A percentile compares a stretch with the other conserved stretches of the same genome.
phyloP scores from a whole-genome alignment of 176 grass and related monocot genomes.

The Phragmites australis region DNA sequence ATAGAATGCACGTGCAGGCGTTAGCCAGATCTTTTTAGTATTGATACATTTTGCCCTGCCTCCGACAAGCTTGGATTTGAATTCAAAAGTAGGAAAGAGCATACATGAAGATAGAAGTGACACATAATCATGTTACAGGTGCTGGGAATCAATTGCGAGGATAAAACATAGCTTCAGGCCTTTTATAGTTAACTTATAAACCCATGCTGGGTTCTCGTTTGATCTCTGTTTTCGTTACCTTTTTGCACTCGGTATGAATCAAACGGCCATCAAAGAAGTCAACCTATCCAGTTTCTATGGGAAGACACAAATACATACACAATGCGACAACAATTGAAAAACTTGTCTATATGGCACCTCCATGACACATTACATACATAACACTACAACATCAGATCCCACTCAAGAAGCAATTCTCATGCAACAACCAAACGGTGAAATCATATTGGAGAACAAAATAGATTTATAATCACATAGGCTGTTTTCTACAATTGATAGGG shows the following conservation, averaged over 20 bases:
- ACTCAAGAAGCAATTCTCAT: conserved; percentile 28
- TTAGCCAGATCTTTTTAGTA: too few species aligned
- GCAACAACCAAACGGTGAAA: conserved; percentile 17
- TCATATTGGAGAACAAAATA: conserved; percentile 21
- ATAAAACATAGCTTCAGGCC: conserved; percentile 6
- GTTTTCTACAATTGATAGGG: conserved; percentile 29
- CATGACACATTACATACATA: conserved; percentile 36
- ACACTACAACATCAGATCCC: not conserved
- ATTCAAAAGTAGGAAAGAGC: too few species aligned
- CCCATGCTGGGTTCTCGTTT: conserved; percentile 1
- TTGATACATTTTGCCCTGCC: too few species aligned
- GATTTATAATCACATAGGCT: conserved; percentile 37
- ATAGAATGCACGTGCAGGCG: too few species aligned
- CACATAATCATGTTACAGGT: not conserved
- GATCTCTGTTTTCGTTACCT: not conserved
- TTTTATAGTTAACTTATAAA: not conserved
- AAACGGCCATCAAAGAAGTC: conserved; percentile 26
- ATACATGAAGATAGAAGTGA: not conserved
- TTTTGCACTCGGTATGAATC: conserved; percentile 6
- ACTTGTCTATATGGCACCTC: conserved; percentile 14
- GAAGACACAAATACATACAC: conserved; percentile 28
- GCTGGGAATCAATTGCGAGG: not conserved
- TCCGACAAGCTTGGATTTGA: too few species aligned
- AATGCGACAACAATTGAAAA: not conserved
- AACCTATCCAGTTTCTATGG: conserved; percentile 7